These are phyloP conservation scores for Chrysanthemum makinoi DNA, from an alignment of 129 eudicot genomes.

Conservation along the genomic window DNA sequence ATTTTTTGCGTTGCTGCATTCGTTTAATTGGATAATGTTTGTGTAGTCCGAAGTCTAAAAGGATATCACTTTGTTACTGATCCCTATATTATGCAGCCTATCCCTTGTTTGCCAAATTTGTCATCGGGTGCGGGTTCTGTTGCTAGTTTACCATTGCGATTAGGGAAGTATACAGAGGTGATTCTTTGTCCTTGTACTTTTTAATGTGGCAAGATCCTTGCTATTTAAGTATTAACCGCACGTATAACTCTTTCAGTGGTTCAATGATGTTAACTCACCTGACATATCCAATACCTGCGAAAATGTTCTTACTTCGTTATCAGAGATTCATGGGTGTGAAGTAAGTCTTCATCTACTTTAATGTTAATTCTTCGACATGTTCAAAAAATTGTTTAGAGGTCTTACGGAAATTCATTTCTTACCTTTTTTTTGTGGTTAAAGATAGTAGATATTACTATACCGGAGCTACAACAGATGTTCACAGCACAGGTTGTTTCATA, in stretches of 20 bases:
- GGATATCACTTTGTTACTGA: not conserved
- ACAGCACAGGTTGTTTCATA: not conserved
- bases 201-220: not conserved
- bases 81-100: not conserved
- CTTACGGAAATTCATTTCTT: not conserved
- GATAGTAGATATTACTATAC: slow-evolving; percentile 10
- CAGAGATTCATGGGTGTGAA: slow-evolving; percentile 4
- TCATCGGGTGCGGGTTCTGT: not conserved
- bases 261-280: slow-evolving; percentile 3
- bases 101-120: slow-evolving; percentile 15
- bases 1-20: not conserved
- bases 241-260: not conserved
- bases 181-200: not conserved
- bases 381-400: too few relatives aligned
- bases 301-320: slow-evolving; percentile 11
- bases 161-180: slow-evolving; percentile 13
- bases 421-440: not conserved
- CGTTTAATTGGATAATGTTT: not conserved
- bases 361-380: not conserved
- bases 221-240: not conserved
- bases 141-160: not conserved
- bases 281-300: not conserved
- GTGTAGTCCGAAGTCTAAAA: not conserved
- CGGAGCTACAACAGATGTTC: slow-evolving; percentile 3
- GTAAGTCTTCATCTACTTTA: not conserved